These are phyloP conservation scores for Candida silvicultrix DNA, from an alignment of 805 yeast genomes.

Conservation along the genomic window DNA sequence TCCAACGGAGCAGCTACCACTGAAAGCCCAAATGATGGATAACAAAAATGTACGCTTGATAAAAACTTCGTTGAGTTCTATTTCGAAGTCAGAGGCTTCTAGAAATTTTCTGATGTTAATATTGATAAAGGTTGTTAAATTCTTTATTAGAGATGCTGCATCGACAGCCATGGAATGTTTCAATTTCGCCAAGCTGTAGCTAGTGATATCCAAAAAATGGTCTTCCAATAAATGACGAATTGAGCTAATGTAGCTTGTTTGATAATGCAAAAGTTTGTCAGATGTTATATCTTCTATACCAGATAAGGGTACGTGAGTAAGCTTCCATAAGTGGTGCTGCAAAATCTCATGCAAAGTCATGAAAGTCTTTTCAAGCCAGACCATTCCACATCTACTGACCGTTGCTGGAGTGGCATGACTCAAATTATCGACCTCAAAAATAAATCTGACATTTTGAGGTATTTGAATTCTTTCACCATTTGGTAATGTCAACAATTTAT, in stretches of 20 bases:
- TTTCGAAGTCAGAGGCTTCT: neutral
- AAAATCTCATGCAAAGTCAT: conserved; percentile 18
- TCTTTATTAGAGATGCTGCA: conserved; percentile 1
- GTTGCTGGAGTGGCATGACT: conserved; percentile 83
- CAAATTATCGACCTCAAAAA: conserved; percentile 73
- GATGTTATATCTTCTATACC: conserved; percentile 5
- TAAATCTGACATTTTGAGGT: conserved; percentile 53
- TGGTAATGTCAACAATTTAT: conserved; percentile 72
- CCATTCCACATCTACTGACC: conserved; percentile 85
- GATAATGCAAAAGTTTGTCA: neutral
- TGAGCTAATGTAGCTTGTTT: neutral
- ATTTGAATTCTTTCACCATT: conserved; percentile 79
- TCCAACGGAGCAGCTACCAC: conserved; percentile 44
- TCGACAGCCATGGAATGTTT: conserved; percentile 8
- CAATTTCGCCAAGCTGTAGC: neutral
- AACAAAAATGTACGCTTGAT: conserved; percentile 15
- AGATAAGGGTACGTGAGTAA: neutral
- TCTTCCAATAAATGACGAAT: too few species aligned
- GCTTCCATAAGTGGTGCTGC: conserved; percentile 14
- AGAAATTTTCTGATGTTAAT: neutral
- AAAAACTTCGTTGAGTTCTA: conserved; percentile 3
- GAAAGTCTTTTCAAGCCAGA: conserved; percentile 51
- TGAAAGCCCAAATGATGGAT: conserved; percentile 55
- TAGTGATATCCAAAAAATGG: neutral
- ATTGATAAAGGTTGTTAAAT: conserved; percentile 1